Conservation (phyloP, 371 early-diverging fungal genomes). For the Lichtheimia hyalospora region DNA sequence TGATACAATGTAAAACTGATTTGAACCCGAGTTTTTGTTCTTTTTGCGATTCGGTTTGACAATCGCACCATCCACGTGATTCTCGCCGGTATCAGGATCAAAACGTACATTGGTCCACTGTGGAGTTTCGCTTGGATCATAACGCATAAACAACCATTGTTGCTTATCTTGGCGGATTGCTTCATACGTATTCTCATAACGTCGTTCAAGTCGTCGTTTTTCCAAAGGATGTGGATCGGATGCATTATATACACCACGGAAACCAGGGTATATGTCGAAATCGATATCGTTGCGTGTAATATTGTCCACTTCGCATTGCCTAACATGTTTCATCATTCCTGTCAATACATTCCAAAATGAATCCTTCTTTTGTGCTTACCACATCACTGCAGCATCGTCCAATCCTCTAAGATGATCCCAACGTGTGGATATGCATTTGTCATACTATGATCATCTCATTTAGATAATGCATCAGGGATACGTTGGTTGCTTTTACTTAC, state of each 20-base stretch:
- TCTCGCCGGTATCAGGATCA: constrained; percentile 24
- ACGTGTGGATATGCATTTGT: constrained; percentile 35
- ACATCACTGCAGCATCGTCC: constrained; percentile 33
- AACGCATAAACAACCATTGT: constrained; percentile 35
- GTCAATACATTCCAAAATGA: not conserved
- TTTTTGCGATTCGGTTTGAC: constrained; percentile 21
- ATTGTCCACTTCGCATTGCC: constrained; percentile 37
- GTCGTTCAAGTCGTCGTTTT: constrained; percentile 1
- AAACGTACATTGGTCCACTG: constrained; percentile 25
- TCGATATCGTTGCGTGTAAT: constrained; percentile 21
- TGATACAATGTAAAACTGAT: constrained; percentile 25
- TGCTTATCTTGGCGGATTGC: constrained; percentile 35
- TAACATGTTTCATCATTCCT: not conserved
- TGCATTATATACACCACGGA: constrained; percentile 25
- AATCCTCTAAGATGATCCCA: constrained; percentile 31
- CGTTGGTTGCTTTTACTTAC: constrained; percentile 12
- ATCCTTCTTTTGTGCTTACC: not conserved
- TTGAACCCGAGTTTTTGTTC: constrained; percentile 20
- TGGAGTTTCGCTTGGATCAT: constrained; percentile 13
- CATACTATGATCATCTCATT: constrained; percentile 8
- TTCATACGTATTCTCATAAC: constrained; percentile 25
- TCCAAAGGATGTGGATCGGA: constrained; percentile 25
- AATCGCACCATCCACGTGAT: constrained; percentile 12
- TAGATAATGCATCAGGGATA: not conserved
- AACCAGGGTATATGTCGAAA: constrained; percentile 31